These are phyloP conservation scores for Malus sylvestris DNA, from an alignment of 306 rosid genomes.

Conservation along the genomic window DNA sequence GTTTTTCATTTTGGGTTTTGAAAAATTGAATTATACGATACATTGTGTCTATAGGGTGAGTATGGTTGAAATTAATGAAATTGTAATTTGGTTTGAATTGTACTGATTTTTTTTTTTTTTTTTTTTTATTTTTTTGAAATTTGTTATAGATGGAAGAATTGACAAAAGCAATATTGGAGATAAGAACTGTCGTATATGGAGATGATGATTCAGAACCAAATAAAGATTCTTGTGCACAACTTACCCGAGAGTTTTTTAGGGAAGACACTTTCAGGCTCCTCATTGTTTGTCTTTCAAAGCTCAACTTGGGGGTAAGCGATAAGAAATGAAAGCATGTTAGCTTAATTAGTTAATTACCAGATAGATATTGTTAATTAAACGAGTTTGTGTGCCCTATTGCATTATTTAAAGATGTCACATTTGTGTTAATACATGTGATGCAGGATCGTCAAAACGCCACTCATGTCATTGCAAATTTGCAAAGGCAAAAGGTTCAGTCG, in stretches of 20 bases:
- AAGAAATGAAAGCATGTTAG: neutral
- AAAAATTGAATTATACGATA: neutral
- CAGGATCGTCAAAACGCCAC: constrained; percentile 57
- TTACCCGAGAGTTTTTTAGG: constrained; percentile 54
- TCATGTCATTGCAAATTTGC: constrained; percentile 59
- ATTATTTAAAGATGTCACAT: neutral
- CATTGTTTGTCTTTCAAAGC: constrained; percentile 34
- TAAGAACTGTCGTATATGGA: constrained; percentile 53
- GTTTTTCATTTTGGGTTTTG: neutral
- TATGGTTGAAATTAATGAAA: neutral
- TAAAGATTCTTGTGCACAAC: constrained; percentile 50
- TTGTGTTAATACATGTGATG: neutral
- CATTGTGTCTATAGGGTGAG: neutral
- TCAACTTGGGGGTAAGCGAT: constrained; percentile 45
- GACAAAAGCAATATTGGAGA: constrained; percentile 35
- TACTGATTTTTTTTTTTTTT: neutral
- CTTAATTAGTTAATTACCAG: neutral
- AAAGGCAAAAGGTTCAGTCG: constrained; percentile 47
- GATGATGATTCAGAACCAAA: constrained; percentile 47
- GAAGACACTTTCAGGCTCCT: constrained; percentile 52
- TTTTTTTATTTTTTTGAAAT: neutral
- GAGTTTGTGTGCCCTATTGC: neutral
- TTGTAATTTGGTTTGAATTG: neutral
- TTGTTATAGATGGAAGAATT: constrained; percentile 31
- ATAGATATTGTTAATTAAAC: neutral